These are phyloP conservation scores for Suillus cothurnatus DNA, from an alignment of 768 basidiomycete genomes.

Conservation along the genomic window DNA sequence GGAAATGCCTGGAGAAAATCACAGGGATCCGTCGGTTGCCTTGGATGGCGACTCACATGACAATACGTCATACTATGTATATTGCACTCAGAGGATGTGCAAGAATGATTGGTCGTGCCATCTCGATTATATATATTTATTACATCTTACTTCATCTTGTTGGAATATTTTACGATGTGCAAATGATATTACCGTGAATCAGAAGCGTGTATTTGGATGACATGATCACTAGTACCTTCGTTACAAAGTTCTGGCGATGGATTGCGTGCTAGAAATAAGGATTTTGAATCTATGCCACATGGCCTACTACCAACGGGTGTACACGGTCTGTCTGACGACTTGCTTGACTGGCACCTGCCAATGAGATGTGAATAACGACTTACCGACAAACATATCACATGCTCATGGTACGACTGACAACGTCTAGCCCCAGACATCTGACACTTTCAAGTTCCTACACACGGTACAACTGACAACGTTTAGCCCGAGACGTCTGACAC, in stretches of 20 bases:
- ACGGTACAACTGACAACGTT: no score
- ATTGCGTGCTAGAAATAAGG: background rate
- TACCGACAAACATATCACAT: background rate
- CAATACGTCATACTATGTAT: background rate
- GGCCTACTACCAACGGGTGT: background rate
- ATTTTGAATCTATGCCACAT: background rate
- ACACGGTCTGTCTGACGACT: background rate
- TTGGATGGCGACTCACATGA: background rate
- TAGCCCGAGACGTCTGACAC: no score
- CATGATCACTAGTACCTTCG: background rate
- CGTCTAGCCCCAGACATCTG: background rate
- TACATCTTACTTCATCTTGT: constrained; percentile 4
- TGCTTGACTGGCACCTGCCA: background rate
- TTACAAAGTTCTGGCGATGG: background rate
- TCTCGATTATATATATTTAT: background rate
- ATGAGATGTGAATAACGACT: background rate
- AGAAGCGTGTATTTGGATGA: background rate
- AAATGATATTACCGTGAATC: background rate
- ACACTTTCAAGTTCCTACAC: background rate
- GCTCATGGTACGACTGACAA: background rate
- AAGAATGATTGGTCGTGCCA: background rate
- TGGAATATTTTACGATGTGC: constrained; percentile 1
- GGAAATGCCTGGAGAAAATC: no score
- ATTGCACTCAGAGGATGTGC: background rate
- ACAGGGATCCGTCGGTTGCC: background rate